Evolutionary conservation across 495 filamentous ascomycete genomes (phyloP).

Genomic region (Cudoniella acicularis): DNA sequence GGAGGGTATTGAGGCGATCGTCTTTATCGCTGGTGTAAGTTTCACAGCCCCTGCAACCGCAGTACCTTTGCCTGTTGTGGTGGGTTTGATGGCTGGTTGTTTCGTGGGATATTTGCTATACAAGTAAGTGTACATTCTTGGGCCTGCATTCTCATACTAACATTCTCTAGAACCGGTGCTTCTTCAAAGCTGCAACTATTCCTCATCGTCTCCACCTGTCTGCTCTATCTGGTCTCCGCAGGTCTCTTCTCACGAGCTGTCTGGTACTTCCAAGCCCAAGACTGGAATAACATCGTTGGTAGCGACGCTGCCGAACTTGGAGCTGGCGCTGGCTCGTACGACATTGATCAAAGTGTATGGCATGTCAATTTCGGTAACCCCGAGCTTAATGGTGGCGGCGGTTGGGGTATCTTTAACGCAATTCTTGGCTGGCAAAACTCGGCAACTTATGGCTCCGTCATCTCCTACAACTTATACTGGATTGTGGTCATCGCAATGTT

Average conservation of each 20-base stretch:
- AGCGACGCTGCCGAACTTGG: constrained; percentile 73
- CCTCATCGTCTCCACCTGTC: constrained; percentile 74
- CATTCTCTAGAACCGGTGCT: constrained; percentile 39
- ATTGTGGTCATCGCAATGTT: constrained; percentile 61
- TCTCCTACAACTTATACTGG: constrained; percentile 91
- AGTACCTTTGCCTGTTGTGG: constrained; percentile 69
- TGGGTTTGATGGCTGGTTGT: constrained; percentile 60
- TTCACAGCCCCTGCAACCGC: constrained; percentile 68
- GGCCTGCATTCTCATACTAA: not conserved
- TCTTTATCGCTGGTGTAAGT: constrained; percentile 79
- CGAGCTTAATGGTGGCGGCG: constrained; percentile 63
- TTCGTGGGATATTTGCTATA: constrained; percentile 70
- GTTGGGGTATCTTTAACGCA: constrained; percentile 91
- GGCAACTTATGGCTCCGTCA: constrained; percentile 77
- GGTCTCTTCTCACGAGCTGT: constrained; percentile 76
- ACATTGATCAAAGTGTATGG: constrained; percentile 83
- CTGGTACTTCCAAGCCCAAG: constrained; percentile 64
- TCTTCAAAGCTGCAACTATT: constrained; percentile 70
- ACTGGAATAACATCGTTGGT: constrained; percentile 65
- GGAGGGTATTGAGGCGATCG: constrained; percentile 77
- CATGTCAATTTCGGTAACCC: constrained; percentile 90
- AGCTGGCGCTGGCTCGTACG: constrained; percentile 78
- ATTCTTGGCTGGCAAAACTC: constrained; percentile 84
- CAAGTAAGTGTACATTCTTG: constrained; percentile 48
- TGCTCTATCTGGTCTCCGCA: constrained; percentile 83